Base-by-base conservation (phyloP, 2,329 filamentous ascomycete species). In the Exophiala bonariae region DNA sequence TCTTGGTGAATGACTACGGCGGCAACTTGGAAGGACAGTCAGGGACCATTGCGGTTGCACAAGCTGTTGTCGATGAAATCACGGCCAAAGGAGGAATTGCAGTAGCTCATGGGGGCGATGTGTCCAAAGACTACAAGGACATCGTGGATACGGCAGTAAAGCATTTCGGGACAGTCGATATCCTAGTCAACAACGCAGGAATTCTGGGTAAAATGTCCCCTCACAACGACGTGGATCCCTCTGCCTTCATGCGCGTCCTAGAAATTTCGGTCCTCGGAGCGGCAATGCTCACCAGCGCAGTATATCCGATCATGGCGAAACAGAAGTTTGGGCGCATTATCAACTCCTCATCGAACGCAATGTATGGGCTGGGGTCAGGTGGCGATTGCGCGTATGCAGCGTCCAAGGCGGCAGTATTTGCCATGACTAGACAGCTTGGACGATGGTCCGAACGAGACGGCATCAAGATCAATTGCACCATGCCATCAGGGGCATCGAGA, bases 1-100 rank as follows among this genome's bases (percentile, higher is more conserved):
- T 95, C 60, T 91, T 99, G 39, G 92, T 99, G 61, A 99, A 99
- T 70, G 92, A 97, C 67, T 80, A 96, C 38, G 92, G 92, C 54
- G 88, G 82, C 39, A 92, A 89, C 37, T 89, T 92, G 77, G 91
- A 92, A 71, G 92, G 92, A 60, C 89, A 96, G 74, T 91, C 90
- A 49, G 82, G 79, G 8, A 18, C 4, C 7, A 7, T n/a, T 4
- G 20, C 35, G 7, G 10, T 9, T 48, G 71, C 71, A 41, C 71
- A 74, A 61, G 60, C 68, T 31, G 71, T 74, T 11, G 71, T 74
- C 37, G 62, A 72, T 4, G 69, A 74, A 58, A 74, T 74, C 57
- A 89, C 85, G 71, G 79, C 84, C 65, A 86, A 85, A 43, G 93
- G 92, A 68, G 92, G 92, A 69, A 93, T 96, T 72, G 93, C 93